phyloP scores from a whole-genome alignment of 148 eudicot species.

The Chenopodium formosanum region DNA sequence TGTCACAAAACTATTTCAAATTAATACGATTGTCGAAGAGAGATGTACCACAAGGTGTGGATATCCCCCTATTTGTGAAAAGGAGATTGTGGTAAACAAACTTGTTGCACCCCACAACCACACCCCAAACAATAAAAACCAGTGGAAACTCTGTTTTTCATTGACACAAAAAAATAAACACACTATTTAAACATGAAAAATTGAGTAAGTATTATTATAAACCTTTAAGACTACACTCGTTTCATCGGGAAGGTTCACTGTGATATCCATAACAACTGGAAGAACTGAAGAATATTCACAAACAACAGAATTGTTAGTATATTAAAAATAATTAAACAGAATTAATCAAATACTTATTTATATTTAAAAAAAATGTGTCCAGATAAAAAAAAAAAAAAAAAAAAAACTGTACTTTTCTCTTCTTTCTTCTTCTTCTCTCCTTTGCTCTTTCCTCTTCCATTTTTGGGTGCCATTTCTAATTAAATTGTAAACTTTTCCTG shows the following conservation, averaged over 20 bases:
- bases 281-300: conserved; percentile 55
- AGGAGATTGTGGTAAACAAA: neutral
- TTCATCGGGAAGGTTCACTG: conserved; percentile 80
- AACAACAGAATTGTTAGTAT: neutral
- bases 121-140: neutral
- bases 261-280: conserved; percentile 78
- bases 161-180: neutral
- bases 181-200: neutral
- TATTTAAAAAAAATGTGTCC: neutral
- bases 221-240: conserved; percentile 80
- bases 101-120: neutral
- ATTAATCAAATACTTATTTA: neutral
- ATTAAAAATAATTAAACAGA: neutral
- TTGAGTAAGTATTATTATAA: conserved; percentile 9
- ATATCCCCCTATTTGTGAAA: too few species aligned
- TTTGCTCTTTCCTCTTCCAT: conserved; percentile 81
- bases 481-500: neutral
- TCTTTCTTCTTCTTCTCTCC: conserved; percentile 99
- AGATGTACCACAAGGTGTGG: too few species aligned
- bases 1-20: neutral
- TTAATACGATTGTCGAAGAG: too few species aligned
- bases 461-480: conserved; percentile 83
- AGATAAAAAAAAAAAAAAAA: neutral
- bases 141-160: conserved; percentile 16
- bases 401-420: conserved; percentile 65